Percentiles rank a stretch among this genome's conserved stretches.
These are phyloP conservation scores for Amanita muscaria DNA, from an alignment of 768 basidiomycete species.

Conservation along the genomic window DNA sequence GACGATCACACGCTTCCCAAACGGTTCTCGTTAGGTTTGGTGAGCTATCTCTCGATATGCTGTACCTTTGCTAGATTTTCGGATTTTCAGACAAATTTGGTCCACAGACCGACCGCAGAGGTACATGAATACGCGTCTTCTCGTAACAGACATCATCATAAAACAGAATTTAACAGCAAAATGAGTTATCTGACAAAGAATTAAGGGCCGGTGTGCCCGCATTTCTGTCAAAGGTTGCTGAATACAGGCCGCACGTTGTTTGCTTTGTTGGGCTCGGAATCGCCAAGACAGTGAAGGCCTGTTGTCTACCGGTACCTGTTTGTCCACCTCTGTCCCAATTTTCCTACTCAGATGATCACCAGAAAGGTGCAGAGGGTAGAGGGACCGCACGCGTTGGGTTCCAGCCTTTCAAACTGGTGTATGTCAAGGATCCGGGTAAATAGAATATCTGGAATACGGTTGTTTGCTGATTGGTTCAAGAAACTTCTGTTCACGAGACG, in stretches of 20 bases:
- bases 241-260: conserved; percentile 51
- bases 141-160: not conserved
- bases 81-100: conserved; percentile 58
- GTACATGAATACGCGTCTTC: conserved; percentile 27
- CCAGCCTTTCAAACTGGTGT: conserved; percentile 43
- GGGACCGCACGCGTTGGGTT: conserved; percentile 25
- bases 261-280: conserved; percentile 78
- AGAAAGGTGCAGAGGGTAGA: conserved; percentile 9
- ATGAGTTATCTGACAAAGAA: conserved; percentile 45
- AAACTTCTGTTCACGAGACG: conserved; percentile 33
- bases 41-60: conserved; percentile 24
- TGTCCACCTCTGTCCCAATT: not conserved
- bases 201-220: conserved; percentile 43
- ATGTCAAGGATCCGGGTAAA: conserved; percentile 19
- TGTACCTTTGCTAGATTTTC: not conserved
- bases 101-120: conserved; percentile 59
- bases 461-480: not conserved
- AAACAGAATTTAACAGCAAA: conserved; percentile 28
- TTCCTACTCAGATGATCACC: not conserved
- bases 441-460: not conserved
- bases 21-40: conserved; percentile 55
- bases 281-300: conserved; percentile 26
- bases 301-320: conserved; percentile 15
- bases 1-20: conserved; percentile 57
- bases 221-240: conserved; percentile 51